Evolutionary conservation across 2,329 filamentous ascomycete genomes (phyloP).

Genomic region (Claviceps humidiphila): DNA sequence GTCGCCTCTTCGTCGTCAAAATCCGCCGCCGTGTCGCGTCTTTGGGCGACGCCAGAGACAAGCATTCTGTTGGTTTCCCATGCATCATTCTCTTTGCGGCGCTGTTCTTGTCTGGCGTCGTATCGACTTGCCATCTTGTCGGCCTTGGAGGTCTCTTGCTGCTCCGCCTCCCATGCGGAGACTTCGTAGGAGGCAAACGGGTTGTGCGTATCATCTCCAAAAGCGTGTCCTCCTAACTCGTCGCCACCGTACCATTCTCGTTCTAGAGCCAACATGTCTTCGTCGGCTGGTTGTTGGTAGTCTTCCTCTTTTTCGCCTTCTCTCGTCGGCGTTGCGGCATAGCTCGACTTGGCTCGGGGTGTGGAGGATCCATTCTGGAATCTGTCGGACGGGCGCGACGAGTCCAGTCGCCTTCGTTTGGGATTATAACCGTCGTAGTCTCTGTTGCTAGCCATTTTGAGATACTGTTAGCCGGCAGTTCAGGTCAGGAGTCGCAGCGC

Average conservation of each 20-base stretch:
- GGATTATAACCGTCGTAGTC: constrained; percentile 26
- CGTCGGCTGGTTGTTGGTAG: constrained; percentile 48
- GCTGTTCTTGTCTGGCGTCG: constrained; percentile 61
- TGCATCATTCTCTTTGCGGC: constrained; percentile 87
- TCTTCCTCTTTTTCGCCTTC: constrained; percentile 26
- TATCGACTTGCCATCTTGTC: constrained; percentile 68
- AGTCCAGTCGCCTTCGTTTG: constrained; percentile 25
- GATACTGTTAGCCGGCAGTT: background rate
- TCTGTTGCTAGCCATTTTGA: constrained; percentile 21
- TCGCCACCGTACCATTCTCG: constrained; percentile 89
- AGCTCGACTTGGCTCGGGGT: constrained; percentile 21
- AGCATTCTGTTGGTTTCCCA: constrained; percentile 99
- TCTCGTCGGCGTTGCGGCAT: constrained; percentile 27
- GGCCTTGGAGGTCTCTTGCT: constrained; percentile 62
- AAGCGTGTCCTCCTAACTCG: constrained; percentile 66
- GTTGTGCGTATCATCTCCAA: constrained; percentile 87
- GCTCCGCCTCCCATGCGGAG: constrained; percentile 58
- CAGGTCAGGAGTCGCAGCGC: background rate
- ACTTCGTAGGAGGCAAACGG: constrained; percentile 71
- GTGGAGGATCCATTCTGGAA: constrained; percentile 22
- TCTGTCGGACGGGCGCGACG: constrained; percentile 14
- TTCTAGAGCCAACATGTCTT: constrained; percentile 65
- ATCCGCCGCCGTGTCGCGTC: constrained; percentile 66
- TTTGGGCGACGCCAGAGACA: constrained; percentile 86
- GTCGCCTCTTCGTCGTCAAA: constrained; percentile 89